These are phyloP conservation scores for Saccharomyces hybrid DNA, from an alignment of 1,139 yeast species.

Conservation along the genomic window DNA sequence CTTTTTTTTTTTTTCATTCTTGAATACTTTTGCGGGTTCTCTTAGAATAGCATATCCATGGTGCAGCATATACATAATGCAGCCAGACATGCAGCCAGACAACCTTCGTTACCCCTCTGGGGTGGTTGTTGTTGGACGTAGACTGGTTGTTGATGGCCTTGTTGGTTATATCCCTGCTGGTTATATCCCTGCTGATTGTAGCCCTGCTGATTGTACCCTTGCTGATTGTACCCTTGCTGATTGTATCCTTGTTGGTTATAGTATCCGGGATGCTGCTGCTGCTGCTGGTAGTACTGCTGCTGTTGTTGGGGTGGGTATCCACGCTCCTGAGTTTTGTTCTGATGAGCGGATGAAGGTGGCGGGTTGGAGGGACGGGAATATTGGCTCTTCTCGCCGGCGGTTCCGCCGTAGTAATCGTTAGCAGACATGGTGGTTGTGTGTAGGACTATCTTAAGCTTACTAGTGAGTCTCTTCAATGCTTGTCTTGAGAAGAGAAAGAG, in stretches of 20 bases:
- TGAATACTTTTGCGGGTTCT: background rate
- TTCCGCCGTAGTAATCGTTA: slow-evolving; percentile 24
- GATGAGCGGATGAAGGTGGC: background rate
- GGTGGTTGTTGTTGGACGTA: slow-evolving; percentile 54
- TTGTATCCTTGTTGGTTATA: slow-evolving; percentile 7
- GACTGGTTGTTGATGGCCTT: slow-evolving; percentile 51
- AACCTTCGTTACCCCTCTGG: slow-evolving; percentile 37
- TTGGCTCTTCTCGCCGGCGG: slow-evolving; percentile 16
- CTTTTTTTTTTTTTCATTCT: background rate
- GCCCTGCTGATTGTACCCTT: slow-evolving; percentile 25
- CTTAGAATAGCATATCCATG: slow-evolving; percentile 53
- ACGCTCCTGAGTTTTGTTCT: slow-evolving; percentile 1
- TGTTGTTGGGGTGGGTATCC: slow-evolving; percentile 1
- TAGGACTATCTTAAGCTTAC: background rate
- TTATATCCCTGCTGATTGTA: slow-evolving; percentile 35
- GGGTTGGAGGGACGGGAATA: slow-evolving; percentile 10
- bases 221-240: slow-evolving; percentile 18
- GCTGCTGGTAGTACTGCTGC: slow-evolving; percentile 13
- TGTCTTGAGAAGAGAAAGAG: background rate
- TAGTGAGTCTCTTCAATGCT: background rate
- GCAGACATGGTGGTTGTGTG: slow-evolving; percentile 21
- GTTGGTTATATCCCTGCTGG: slow-evolving; percentile 31
- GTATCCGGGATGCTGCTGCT: slow-evolving; percentile 9
- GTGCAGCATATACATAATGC: slow-evolving; percentile 72
- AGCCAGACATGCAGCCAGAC: slow-evolving; percentile 63